phyloP scores from a whole-genome alignment of 306 rosid species.

The Nissolia schottii region DNA sequence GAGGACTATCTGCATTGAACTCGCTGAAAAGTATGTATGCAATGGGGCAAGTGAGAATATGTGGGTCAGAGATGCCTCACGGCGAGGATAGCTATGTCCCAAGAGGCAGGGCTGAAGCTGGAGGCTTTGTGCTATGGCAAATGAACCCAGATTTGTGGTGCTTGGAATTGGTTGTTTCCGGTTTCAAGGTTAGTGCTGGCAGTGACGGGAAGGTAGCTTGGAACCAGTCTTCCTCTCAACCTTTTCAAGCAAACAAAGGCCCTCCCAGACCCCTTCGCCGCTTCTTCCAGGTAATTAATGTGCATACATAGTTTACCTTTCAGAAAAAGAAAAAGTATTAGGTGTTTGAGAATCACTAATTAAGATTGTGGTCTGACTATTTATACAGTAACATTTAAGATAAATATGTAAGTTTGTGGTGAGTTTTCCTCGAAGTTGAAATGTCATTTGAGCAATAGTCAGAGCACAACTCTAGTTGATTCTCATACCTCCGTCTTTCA shows the following conservation, averaged over 20 bases:
- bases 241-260: slow-evolving; percentile 70
- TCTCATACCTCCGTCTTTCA: no score
- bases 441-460: no score
- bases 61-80: slow-evolving; percentile 52
- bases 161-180: slow-evolving; percentile 82
- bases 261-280: slow-evolving; percentile 95
- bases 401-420: no score
- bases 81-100: slow-evolving; percentile 34
- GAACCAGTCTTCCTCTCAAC: slow-evolving; percentile 82
- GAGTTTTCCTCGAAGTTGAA: no score
- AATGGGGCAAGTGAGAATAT: slow-evolving; percentile 72
- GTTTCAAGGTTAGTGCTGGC: slow-evolving; percentile 78
- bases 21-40: slow-evolving; percentile 70
- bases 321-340: no score
- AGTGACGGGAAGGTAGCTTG: slow-evolving; percentile 72
- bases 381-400: no score
- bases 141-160: slow-evolving; percentile 85
- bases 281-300: slow-evolving; percentile 58
- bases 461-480: no score
- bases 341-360: no score
- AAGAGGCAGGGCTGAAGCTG: slow-evolving; percentile 56
- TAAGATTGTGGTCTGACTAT: no score
- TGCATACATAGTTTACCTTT: background rate
- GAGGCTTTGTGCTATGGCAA: slow-evolving; percentile 92
- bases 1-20: slow-evolving; percentile 64